Conservation (phyloP, 352 stramenopile species). For the Phytopythium boreale region DNA sequence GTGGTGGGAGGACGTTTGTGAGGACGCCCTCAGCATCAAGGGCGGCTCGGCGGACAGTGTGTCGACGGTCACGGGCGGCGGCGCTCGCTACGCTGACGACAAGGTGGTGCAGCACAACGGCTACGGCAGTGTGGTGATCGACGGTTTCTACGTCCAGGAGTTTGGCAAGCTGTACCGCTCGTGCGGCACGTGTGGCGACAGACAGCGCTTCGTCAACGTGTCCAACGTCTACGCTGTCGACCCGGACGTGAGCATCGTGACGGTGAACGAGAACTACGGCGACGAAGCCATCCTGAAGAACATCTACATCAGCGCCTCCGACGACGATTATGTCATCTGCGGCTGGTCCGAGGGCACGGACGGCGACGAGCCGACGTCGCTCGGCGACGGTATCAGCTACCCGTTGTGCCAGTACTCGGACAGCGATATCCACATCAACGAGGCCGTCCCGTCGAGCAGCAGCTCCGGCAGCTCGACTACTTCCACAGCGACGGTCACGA, state of each 20-base stretch:
- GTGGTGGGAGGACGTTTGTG: slow-evolving; percentile 52
- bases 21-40: slow-evolving; percentile 43
- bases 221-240: slow-evolving; percentile 34
- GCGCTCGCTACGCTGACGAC: slow-evolving; percentile 42
- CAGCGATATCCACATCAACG: slow-evolving; percentile 23
- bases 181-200: slow-evolving; percentile 36
- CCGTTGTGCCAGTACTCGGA: slow-evolving; percentile 17
- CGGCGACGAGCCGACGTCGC: slow-evolving; percentile 10
- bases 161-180: slow-evolving; percentile 50
- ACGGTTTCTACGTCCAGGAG: slow-evolving; percentile 39
- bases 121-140: slow-evolving; percentile 32
- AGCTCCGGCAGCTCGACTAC: background rate
- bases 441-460: slow-evolving; percentile 3
- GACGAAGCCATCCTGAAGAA: slow-evolving; percentile 33
- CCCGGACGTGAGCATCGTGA: slow-evolving; percentile 39
- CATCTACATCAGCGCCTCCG: slow-evolving; percentile 25
- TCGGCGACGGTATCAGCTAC: slow-evolving; percentile 23
- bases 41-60: slow-evolving; percentile 28
- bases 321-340: slow-evolving; percentile 21
- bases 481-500: background rate
- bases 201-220: slow-evolving; percentile 23
- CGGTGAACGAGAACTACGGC: slow-evolving; percentile 36
- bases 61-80: slow-evolving; percentile 28
- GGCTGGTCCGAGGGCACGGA: slow-evolving; percentile 28
- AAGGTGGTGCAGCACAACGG: slow-evolving; percentile 54